Evolutionary conservation across 805 yeast species (phyloP), one percentile per base, ranked within the genome.

Genomic region (Yarrowia porcina): DNA sequence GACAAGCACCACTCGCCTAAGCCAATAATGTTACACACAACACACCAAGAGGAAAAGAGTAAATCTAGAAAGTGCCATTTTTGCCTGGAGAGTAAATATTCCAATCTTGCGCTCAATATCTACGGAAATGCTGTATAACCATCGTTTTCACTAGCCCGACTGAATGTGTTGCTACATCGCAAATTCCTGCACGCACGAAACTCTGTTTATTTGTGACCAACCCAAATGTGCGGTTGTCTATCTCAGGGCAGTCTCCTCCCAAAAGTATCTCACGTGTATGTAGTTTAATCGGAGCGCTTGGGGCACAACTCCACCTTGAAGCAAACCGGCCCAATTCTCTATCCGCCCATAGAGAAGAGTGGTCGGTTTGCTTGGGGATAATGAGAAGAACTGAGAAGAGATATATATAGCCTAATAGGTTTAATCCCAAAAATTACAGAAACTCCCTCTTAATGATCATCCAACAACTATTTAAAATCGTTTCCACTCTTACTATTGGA

Each of bases 111-210:
- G n/a, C n/a, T n/a, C n/a, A n/a, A n/a, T n/a, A n/a, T n/a, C n/a
- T n/a, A n/a, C n/a, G n/a, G n/a, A n/a, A n/a, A n/a, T n/a, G n/a
- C n/a, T n/a, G n/a, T n/a, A n/a, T n/a, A n/a, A n/a, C n/a, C n/a
- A n/a, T n/a, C n/a, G n/a, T n/a, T n/a, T n/a, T 9, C 23, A 13
- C 28, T 30, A 30, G 36, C 12, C 28, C 28, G 27, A 18, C 56
- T 38, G 21, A n/a, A 32, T 23, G 54, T 33, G 39, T 49, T 49
- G 56, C 56, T 49, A 49, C 56, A 49, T 33, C 38, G 56, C 56
- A 49, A 32, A 49, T 32, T 47, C 56, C 56, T 49, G 56, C 56
- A 45, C 52, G 52, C 52, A 32, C 15, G n/a, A 32, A 49, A 21
- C 39, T 49, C 20, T 49, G 56, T 49, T 49, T 21, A 25, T 2